Evolutionary conservation across 2,329 filamentous ascomycete species (phyloP).

Genomic region (Trichoderma asperellum): DNA sequence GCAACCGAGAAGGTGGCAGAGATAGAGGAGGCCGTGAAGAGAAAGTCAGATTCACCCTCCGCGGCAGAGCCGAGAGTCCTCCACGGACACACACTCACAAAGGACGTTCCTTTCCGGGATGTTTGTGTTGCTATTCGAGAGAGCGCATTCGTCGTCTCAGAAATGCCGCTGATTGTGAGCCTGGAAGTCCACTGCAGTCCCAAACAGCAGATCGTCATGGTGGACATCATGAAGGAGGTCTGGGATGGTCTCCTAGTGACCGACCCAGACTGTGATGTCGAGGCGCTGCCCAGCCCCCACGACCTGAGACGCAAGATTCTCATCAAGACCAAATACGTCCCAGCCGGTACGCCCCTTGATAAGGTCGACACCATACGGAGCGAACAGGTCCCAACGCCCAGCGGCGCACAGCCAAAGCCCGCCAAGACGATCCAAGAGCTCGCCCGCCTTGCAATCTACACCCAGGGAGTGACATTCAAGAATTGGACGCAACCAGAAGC

Average conservation of each 20-base stretch:
- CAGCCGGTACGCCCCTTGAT: slow-evolving; percentile 45
- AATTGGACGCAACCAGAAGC: slow-evolving; percentile 73
- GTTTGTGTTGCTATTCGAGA: slow-evolving; percentile 82
- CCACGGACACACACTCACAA: slow-evolving; percentile 89
- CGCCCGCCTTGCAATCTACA: slow-evolving; percentile 79
- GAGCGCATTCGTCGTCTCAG: slow-evolving; percentile 72
- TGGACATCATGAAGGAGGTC: slow-evolving; percentile 83
- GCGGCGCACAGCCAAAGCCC: slow-evolving; percentile 48
- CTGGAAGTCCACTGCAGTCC: slow-evolving; percentile 85
- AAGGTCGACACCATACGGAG: slow-evolving; percentile 43
- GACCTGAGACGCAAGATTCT: slow-evolving; percentile 78
- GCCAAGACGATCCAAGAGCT: slow-evolving; percentile 73
- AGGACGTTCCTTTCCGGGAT: slow-evolving; percentile 81
- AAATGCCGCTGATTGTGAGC: slow-evolving; percentile 89
- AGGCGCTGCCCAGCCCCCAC: slow-evolving; percentile 67
- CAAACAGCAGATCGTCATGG: slow-evolving; percentile 87
- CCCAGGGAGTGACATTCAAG: slow-evolving; percentile 80
- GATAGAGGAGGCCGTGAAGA: slow-evolving; percentile 4
- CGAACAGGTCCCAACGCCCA: slow-evolving; percentile 45
- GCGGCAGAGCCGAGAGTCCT: slow-evolving; percentile 74
- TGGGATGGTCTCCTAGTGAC: slow-evolving; percentile 77
- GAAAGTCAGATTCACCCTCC: slow-evolving; percentile 38
- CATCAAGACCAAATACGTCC: slow-evolving; percentile 76
- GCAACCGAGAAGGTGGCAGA: slow-evolving; percentile 29
- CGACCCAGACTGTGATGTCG: slow-evolving; percentile 50